Evolutionary conservation across 345 rosid genomes (phyloP), one percentile per base, ranked within the genome.

Genomic region (Euphorbia lathyris): DNA sequence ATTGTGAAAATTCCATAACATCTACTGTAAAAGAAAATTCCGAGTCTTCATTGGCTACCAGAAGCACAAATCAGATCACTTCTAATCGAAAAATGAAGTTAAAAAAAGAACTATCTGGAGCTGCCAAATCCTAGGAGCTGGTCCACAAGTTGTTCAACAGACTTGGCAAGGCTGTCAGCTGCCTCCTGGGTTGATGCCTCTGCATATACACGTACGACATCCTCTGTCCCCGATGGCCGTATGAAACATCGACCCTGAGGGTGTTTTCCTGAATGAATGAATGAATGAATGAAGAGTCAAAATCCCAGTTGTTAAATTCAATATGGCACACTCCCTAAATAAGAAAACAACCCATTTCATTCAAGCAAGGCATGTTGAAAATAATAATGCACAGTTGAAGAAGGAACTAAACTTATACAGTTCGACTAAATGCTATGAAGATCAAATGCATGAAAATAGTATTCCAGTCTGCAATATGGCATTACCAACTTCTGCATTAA

Each of bases 141-240:
- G 71, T 88, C 89, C 30, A 82, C 96, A 51, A 90, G 81, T 78
- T 82, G 73, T 38, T 91, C 88, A 23, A 90, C 91, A 63, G 90
- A 85, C 58, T 77, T 72, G 52, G 91, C 97, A 58, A 92, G 86
- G 73, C 81, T 76, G 67, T 90, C 97, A 23, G 91, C 97, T 76
- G 75, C 87, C 73, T 85, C 96, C 73, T 95, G 92, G 1, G 89
- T 85, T 11, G 94, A 82, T 43, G 99, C 97, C 78, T 95, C 99
- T 0, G 99, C 94, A 81, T 95, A 95, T 14, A 90, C 97, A 23
- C 94, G 92, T 66, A 92, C 70, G 17, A 92, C 97, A 77, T 95
- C 99, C 81, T 95, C 98, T 7, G 99, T 95, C 48, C 97, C 97
- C 0, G 98, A 95, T 20, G 96, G 98, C 53, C 99, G 81, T 34